Evolutionary conservation across 768 basidiomycete species (phyloP).

Genomic region (Xerocomus potaroensis): DNA sequence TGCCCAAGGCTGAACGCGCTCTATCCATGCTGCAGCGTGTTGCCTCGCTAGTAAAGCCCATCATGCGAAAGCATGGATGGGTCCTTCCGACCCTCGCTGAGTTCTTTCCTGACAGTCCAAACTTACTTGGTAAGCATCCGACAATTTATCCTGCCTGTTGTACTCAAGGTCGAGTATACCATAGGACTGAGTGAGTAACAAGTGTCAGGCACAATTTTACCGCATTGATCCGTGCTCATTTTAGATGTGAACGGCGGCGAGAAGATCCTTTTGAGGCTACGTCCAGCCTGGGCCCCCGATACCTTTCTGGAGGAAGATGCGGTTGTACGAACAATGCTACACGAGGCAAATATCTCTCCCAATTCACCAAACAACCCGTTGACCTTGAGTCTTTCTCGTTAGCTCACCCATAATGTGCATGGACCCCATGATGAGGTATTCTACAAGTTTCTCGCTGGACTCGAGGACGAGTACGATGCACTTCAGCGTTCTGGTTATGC

Average conservation of each 20-base stretch:
- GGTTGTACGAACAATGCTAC: slow-evolving; percentile 81
- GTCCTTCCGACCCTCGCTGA: slow-evolving; percentile 74
- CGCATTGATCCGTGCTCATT: slow-evolving; percentile 1
- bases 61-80: slow-evolving; percentile 88
- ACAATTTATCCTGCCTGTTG: not conserved
- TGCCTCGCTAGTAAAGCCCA: slow-evolving; percentile 83
- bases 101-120: slow-evolving; percentile 76
- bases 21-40: slow-evolving; percentile 63
- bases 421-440: slow-evolving; percentile 87
- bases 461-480: slow-evolving; percentile 83
- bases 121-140: slow-evolving; percentile 58
- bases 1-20: slow-evolving; percentile 64
- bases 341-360: slow-evolving; percentile 54
- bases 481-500: slow-evolving; percentile 78
- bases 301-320: slow-evolving; percentile 74
- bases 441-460: slow-evolving; percentile 63
- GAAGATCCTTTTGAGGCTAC: slow-evolving; percentile 78
- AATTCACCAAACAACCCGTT: not conserved
- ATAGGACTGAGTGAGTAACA: slow-evolving; percentile 37
- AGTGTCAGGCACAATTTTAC: not conserved
- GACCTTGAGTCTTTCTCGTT: not conserved
- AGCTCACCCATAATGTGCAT: slow-evolving; percentile 88
- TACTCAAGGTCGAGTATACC: slow-evolving; percentile 10
- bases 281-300: slow-evolving; percentile 63
- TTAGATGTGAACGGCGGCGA: slow-evolving; percentile 75